Base-by-base conservation (phyloP, 352 stramenopile species). In the Pythium phragmitis region DNA sequence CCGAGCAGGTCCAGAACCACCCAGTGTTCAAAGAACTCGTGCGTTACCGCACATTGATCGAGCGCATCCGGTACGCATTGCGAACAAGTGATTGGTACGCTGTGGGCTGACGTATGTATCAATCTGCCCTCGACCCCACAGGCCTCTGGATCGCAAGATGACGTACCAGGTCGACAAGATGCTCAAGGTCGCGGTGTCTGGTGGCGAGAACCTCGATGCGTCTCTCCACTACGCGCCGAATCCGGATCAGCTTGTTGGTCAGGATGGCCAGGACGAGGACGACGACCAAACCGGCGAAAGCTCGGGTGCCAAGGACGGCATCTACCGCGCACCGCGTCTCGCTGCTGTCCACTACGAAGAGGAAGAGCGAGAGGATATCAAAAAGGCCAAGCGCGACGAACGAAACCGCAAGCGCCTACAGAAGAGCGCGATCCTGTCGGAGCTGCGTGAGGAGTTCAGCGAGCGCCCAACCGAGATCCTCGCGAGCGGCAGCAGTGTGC, bases 121-220 rank as follows among this genome's bases (percentile, higher is more conserved):
- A 30, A 30, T 30, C 26, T 30, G 1, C 26, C 26, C 26, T 30
- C 26, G 1, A 30, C 26, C 5, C 34, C 5, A 39, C 36, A 87
- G 79, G 30, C 87, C 87, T 34, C 72, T 95, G 17, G 87, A 95
- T 55, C 85, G 85, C 50, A 95, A 95, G 72, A 83, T 95, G 72
- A 91, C 90, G 69, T 95, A 95, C 67, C 87, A 95, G 65, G 83
- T 95, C n/a, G 87, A 95, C 73, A 95, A 95, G 66, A 87, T 95
- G 80, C 82, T 93, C 60, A 92, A 93, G 74, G 84, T 94, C 45
- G 85, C 84, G n/a, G 57, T 92, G 9, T 89, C 82, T 19, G 82
- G 79, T 17, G 79, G 79, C 63, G 81, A 89, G 60, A 78, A 83
- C 36, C 53, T 92, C 49, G 84, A 93, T 60, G 85, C 89, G 57